Evolutionary conservation across 129 eudicot genomes (phyloP).

Genomic region (Mikania micrantha): DNA sequence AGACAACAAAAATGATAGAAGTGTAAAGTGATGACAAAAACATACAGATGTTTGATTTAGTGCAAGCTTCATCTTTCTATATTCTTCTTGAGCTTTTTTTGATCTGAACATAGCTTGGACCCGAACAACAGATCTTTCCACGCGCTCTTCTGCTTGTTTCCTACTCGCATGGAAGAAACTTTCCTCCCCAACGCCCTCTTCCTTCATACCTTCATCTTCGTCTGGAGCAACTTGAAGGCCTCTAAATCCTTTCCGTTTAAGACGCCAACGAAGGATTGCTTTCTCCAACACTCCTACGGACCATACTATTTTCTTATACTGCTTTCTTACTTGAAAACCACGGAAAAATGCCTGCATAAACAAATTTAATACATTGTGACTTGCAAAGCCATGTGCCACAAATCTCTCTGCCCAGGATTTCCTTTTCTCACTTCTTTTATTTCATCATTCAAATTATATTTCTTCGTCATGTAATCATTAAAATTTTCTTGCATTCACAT

Average conservation of each 20-base stretch:
- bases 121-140: conserved; percentile 86
- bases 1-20: not conserved
- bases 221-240: conserved; percentile 51
- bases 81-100: conserved; percentile 80
- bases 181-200: conserved; percentile 56
- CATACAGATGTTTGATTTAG: conserved; percentile 53
- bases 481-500: too few species aligned
- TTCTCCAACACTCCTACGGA: conserved; percentile 96
- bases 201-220: conserved; percentile 29
- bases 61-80: conserved; percentile 73
- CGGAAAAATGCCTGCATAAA: conserved; percentile 70
- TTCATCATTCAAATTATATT: too few species aligned
- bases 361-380: too few species aligned
- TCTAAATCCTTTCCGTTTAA: conserved; percentile 79
- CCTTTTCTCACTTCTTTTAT: too few species aligned
- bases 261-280: conserved; percentile 86
- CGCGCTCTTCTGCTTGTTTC: conserved; percentile 90
- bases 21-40: conserved; percentile 8
- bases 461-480: too few species aligned
- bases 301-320: conserved; percentile 75
- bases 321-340: conserved; percentile 78
- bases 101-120: conserved; percentile 99
- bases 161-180: conserved; percentile 74
- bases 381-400: too few species aligned
- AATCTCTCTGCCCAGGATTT: too few species aligned